Base-by-base conservation (phyloP, 805 yeast species). In the Barnettozyma populi region DNA sequence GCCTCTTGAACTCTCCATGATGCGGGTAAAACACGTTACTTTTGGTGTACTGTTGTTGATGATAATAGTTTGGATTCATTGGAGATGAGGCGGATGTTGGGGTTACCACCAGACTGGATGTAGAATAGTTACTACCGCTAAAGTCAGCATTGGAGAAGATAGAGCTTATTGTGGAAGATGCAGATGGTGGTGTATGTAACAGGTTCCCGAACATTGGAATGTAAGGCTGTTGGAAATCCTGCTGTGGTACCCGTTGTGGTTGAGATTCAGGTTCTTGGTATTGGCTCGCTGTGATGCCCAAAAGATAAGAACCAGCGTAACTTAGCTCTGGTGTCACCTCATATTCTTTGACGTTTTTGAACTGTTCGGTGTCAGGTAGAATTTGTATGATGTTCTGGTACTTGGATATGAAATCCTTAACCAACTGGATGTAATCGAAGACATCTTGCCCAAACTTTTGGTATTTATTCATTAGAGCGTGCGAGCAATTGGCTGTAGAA, bases 391-490 rank as follows among this genome's bases (percentile, higher is more conserved):
- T 21, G 24, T 31, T 45, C 16, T 39, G 31, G 19, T 39, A 43
- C 29, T 43, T 42, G 21, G 18, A 7, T 11, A 43, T 19, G 35
- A 49, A 49, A 4, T 46, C 46, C 34, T 45, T 43, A 18, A 49
- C 41, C 2, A 43, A 4, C 24, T 35, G 31, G 20, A 49, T 36
- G 19, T 43, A 45, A 20, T 46, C 31, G 24, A 49, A 49, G 20
- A 34, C 23, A 19, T 39, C 44, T 29, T 9, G n/a, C 11, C 50
- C 38, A 31, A 21, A n/a, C 8, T 43, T 34, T 27, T 40, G 51
- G 41, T 59, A 59, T 44, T 60, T 60, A 41, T 56, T 56, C 23
- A 47, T 50, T 25, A 60, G 42, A 1, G 60, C 61, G 31, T 56
- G 56, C 10, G 64, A 54, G 27, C 55, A 52, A 2, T 45, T 47